phyloP scores from a whole-genome alignment of 768 basidiomycete genomes.

The Leccinum aurantiacum region DNA sequence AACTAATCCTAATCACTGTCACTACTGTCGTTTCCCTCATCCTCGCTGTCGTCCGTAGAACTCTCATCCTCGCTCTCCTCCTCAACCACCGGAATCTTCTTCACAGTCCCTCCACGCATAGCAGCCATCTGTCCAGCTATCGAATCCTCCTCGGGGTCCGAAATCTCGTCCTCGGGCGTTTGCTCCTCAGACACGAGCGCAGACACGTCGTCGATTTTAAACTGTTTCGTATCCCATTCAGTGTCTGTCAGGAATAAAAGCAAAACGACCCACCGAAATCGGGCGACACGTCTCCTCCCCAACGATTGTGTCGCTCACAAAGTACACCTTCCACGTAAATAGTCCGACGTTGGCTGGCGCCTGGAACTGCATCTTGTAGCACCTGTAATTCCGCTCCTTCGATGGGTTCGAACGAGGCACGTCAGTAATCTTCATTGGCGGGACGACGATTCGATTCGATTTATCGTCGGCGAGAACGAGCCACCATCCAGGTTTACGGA shows the following conservation, averaged over 20 bases:
- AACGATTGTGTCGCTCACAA: constrained; percentile 87
- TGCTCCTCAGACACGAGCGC: constrained; percentile 56
- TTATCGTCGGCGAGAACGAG: constrained; percentile 87
- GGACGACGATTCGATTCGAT: constrained; percentile 80
- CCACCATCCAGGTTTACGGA: constrained; percentile 93
- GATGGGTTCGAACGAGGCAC: constrained; percentile 62
- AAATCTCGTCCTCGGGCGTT: constrained; percentile 86
- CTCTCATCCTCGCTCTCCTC: constrained; percentile 37
- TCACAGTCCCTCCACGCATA: constrained; percentile 87
- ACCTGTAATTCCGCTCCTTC: constrained; percentile 61
- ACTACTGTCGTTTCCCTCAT: constrained; percentile 27
- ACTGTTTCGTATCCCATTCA: constrained; percentile 41
- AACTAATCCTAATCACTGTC: constrained; percentile 25
- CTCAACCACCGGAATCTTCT: constrained; percentile 46
- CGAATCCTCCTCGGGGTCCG: constrained; percentile 95
- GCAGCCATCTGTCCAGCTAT: constrained; percentile 97
- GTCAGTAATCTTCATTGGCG: constrained; percentile 78
- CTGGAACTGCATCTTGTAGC: constrained; percentile 93
- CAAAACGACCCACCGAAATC: constrained; percentile 57
- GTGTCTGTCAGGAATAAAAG: neutral
- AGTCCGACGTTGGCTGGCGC: constrained; percentile 81
- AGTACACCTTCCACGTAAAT: constrained; percentile 85
- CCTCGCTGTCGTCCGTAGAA: constrained; percentile 30
- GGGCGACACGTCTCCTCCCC: constrained; percentile 74
- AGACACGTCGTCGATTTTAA: constrained; percentile 78